Base-by-base conservation (phyloP, 2,329 filamentous ascomycete species). In the Cordyceps pruinosa region DNA sequence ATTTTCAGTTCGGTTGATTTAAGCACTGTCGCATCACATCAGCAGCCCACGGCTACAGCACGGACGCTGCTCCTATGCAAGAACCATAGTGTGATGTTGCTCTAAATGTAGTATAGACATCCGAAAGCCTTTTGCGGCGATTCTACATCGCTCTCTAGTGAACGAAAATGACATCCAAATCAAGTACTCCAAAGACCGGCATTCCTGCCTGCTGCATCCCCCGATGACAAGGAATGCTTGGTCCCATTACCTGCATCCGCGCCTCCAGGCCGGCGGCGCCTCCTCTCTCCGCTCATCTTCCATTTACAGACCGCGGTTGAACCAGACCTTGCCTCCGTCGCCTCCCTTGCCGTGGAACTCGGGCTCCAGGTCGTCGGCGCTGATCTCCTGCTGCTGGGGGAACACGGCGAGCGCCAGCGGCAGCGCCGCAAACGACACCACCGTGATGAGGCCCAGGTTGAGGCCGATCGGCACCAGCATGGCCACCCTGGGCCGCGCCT, bases 331-430 rank as follows among this genome's bases (percentile, higher is more conserved):
- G 0, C 89, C 92, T 56, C 82, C 82, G 61, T 87, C 82, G 1
- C 92, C 93, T 32, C 90, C 92, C 57, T 82, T 83, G 7, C 84
- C 87, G 74, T 87, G 87, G 70, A 99, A 97, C 73, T 96, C 89
- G 61, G 87, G 78, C 78, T 97, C 94, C 57, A 99, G 75, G 51
- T 77, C 84, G 30, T 83, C 80, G 1, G 88, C 91, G 61, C 80
- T 82, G 42, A 97, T 88, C 61, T 83, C 83, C 77, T 99, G 90
- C 62, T 91, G 80, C 75, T 97, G 92, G 4, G 94, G 94, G 74
- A 99, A 99, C 2, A 90, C 90, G 9, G 86, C 94, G 52, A 99
- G 77, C 17, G 94, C 94, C 61, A 97, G 77, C 39, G 94, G 94
- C 65, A 99, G 76, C 10, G 93, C 94, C 64, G 91, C 89, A 60